Percentiles rank a stretch among this genome's conserved stretches.
phyloP scores from a whole-genome alignment of 2,329 filamentous ascomycete genomes.

The Coniochaeta sp. region DNA sequence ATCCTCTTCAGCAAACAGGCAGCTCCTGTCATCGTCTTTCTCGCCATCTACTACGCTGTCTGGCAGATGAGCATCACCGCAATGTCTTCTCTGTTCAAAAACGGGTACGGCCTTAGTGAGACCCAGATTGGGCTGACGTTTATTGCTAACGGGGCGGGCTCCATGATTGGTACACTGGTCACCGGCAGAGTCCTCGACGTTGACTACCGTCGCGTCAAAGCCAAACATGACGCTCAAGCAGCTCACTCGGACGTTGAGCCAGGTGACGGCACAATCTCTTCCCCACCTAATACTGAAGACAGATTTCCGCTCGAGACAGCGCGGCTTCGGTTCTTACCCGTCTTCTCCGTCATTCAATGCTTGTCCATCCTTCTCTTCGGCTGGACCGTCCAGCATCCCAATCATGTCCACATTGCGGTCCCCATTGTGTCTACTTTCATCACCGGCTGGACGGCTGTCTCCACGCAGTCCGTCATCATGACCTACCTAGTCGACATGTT shows the following conservation, averaged over 20 bases:
- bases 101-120: conserved; percentile 31
- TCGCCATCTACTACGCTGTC: conserved; percentile 42
- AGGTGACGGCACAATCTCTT: no score
- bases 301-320: conserved; percentile 41
- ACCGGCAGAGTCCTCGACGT: conserved; percentile 44
- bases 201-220: conserved; percentile 38
- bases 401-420: conserved; percentile 34
- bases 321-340: conserved; percentile 38
- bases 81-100: conserved; percentile 40
- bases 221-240: conserved; percentile 6
- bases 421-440: conserved; percentile 43
- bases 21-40: conserved; percentile 34
- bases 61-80: conserved; percentile 50
- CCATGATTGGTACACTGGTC: conserved; percentile 42
- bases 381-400: conserved; percentile 26
- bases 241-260: no score
- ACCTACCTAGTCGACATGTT: conserved; percentile 49
- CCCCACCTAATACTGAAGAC: conserved; percentile 6
- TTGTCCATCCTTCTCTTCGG: conserved; percentile 40
- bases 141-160: conserved; percentile 46
- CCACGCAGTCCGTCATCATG: conserved; percentile 37
- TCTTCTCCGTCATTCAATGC: conserved; percentile 36
- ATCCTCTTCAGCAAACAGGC: conserved; percentile 38
- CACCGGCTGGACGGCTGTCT: conserved; percentile 42
- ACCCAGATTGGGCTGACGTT: conserved; percentile 42